phyloP scores from a whole-genome alignment of 768 basidiomycete species.

The Auriscalpium microsporum region DNA sequence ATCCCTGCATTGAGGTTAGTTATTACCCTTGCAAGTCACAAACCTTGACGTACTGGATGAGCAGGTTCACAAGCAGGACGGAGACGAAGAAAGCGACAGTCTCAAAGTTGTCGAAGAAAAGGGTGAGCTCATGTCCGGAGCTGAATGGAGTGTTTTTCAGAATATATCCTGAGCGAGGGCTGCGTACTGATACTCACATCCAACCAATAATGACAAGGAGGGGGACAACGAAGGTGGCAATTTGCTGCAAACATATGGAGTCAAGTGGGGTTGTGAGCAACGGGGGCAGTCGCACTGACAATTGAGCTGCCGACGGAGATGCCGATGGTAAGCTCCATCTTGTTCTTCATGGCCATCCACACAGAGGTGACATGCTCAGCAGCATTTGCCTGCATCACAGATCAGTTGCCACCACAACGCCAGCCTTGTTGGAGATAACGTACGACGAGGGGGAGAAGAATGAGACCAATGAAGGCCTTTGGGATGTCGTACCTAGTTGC shows the following conservation, averaged over 20 bases:
- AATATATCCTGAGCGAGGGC: constrained; percentile 7
- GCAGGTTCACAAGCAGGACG: constrained; percentile 78
- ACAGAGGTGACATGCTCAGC: constrained; percentile 82
- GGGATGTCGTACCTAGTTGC: constrained; percentile 74
- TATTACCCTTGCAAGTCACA: not conserved
- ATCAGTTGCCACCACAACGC: not conserved
- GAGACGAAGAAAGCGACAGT: constrained; percentile 83
- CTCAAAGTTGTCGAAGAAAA: constrained; percentile 86
- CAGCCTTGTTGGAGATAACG: constrained; percentile 17
- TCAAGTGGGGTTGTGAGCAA: not conserved
- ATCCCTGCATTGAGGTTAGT: constrained; percentile 35
- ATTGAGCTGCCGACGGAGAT: constrained; percentile 80
- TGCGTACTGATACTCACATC: constrained; percentile 41
- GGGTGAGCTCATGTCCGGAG: constrained; percentile 59
- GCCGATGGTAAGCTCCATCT: constrained; percentile 67
- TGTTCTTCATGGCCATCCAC: constrained; percentile 81
- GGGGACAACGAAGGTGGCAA: constrained; percentile 80
- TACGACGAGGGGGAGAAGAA: constrained; percentile 82
- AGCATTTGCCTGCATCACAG: constrained; percentile 50
- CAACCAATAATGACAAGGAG: constrained; percentile 85
- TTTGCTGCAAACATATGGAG: constrained; percentile 45
- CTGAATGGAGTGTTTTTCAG: constrained; percentile 25
- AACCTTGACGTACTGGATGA: constrained; percentile 49
- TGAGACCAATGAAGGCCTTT: constrained; percentile 78
- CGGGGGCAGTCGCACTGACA: constrained; percentile 32